A percentile compares a stretch with the other conserved stretches of the same genome.
phyloP scores from a whole-genome alignment of 805 yeast genomes.

The Kazachstania africana region DNA sequence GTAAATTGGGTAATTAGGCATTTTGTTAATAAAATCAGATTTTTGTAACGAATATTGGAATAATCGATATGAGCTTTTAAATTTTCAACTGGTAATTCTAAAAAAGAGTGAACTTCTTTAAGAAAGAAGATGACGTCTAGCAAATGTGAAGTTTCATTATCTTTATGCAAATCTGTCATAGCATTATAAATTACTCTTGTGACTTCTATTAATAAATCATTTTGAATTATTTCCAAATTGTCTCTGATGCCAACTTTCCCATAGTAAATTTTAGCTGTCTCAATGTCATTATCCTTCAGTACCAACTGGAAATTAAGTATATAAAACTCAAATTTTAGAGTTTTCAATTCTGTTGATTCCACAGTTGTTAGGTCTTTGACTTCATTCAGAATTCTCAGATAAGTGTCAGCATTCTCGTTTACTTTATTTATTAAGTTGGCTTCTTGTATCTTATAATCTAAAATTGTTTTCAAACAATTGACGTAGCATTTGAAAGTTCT shows the following conservation, averaged over 20 bases:
- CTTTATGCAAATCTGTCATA: neutral
- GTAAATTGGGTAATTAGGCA: slow-evolving; percentile 15
- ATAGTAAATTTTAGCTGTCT: slow-evolving; percentile 28
- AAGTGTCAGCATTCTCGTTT: slow-evolving; percentile 24
- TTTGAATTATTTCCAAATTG: slow-evolving; percentile 6
- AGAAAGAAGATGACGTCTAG: slow-evolving; percentile 11
- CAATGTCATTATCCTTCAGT: slow-evolving; percentile 22
- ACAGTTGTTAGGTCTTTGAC: slow-evolving; percentile 3
- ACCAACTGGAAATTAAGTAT: slow-evolving; percentile 25
- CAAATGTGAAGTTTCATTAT: neutral
- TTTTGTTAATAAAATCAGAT: slow-evolving; percentile 19
- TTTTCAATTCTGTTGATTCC: slow-evolving; percentile 9
- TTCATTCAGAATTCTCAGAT: slow-evolving; percentile 15
- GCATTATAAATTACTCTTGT: slow-evolving; percentile 27
- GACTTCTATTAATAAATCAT: slow-evolving; percentile 18
- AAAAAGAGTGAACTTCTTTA: slow-evolving; percentile 4
- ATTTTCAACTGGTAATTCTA: slow-evolving; percentile 7
- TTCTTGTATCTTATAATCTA: slow-evolving; percentile 14
- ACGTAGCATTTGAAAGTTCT: slow-evolving; percentile 25
- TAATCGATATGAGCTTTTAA: slow-evolving; percentile 10
- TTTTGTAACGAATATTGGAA: slow-evolving; percentile 12
- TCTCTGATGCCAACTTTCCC: slow-evolving; percentile 18
- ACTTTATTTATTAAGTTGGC: slow-evolving; percentile 9
- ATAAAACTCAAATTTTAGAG: slow-evolving; percentile 20
- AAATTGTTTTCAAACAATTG: slow-evolving; percentile 18